A percentile compares a stretch with the other conserved stretches of the same genome.
These are phyloP conservation scores for Ustilago loliicola DNA, from an alignment of 1,284 basidiomycete species.

Conservation along the genomic window DNA sequence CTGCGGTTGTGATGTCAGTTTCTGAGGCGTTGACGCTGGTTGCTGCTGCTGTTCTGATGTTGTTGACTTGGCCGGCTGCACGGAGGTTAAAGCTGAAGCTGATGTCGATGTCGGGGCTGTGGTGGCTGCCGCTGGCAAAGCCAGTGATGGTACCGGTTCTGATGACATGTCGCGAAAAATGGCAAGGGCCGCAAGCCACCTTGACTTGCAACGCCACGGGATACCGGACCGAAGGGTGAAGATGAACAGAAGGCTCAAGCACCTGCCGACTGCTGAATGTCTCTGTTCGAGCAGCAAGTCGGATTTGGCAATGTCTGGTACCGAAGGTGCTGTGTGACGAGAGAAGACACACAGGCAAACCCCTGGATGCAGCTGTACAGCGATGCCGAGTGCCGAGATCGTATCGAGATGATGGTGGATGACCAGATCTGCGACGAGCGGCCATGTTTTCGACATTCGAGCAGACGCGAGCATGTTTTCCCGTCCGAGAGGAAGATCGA, in stretches of 20 bases:
- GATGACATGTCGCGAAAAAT: slow-evolving; percentile 23
- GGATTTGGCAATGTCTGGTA: background rate
- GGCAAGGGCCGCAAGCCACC: too few species aligned
- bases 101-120: slow-evolving; percentile 1
- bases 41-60: slow-evolving; percentile 21
- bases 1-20: slow-evolving; percentile 8
- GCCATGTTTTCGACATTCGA: slow-evolving; percentile 15
- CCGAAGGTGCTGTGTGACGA: background rate
- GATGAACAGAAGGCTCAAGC: background rate
- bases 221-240: background rate
- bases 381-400: slow-evolving; percentile 15
- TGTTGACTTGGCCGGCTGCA: slow-evolving; percentile 1
- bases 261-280: background rate
- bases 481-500: slow-evolving; percentile 26
- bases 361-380: slow-evolving; percentile 17
- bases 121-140: slow-evolving; percentile 32
- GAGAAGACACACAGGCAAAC: background rate
- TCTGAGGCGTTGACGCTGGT: slow-evolving; percentile 23
- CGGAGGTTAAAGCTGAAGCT: background rate
- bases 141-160: slow-evolving; percentile 31
- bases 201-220: background rate
- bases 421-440: slow-evolving; percentile 18
- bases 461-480: slow-evolving; percentile 14
- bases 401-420: slow-evolving; percentile 33
- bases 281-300: background rate